Evolutionary conservation across 495 filamentous ascomycete genomes (phyloP).

Genomic region (Xylaria scruposa): DNA sequence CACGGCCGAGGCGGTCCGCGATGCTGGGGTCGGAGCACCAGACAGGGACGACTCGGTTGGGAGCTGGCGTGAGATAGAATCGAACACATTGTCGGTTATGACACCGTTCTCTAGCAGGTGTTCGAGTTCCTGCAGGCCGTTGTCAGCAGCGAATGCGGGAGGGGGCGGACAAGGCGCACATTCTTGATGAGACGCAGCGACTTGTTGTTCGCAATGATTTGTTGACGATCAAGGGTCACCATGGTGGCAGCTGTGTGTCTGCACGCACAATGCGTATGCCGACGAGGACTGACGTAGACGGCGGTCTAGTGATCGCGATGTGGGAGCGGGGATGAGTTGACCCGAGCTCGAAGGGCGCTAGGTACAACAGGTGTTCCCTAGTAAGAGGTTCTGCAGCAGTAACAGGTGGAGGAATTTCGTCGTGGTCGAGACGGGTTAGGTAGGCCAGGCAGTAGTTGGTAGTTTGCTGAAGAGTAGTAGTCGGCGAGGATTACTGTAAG

Average conservation of each 20-base stretch:
- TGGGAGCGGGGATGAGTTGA: neutral
- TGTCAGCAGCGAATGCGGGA: slow-evolving; percentile 16
- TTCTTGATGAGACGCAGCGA: slow-evolving; percentile 86
- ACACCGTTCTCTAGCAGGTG: slow-evolving; percentile 79
- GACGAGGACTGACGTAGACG: neutral
- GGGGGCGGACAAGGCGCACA: slow-evolving; percentile 52
- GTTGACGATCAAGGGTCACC: slow-evolving; percentile 54
- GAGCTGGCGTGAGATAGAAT: slow-evolving; percentile 73
- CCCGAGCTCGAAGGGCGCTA: neutral
- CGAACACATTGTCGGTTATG: slow-evolving; percentile 73
- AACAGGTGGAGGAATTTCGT: no score
- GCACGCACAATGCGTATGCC: slow-evolving; percentile 5
- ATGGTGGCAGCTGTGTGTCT: slow-evolving; percentile 36
- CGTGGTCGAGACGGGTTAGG: neutral
- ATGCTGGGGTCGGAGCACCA: slow-evolving; percentile 50
- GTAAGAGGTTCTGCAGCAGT: neutral
- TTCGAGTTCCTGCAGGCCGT: slow-evolving; percentile 79
- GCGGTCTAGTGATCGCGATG: neutral
- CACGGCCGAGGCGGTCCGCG: slow-evolving; percentile 37
- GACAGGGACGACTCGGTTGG: slow-evolving; percentile 68
- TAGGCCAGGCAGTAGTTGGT: neutral
- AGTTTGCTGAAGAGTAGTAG: slow-evolving; percentile 3
- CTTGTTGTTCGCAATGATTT: slow-evolving; percentile 70
- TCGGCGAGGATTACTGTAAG: neutral
- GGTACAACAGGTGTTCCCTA: neutral